Conservation (phyloP, 208 protist species). For the Trichomonas gallinae region DNA sequence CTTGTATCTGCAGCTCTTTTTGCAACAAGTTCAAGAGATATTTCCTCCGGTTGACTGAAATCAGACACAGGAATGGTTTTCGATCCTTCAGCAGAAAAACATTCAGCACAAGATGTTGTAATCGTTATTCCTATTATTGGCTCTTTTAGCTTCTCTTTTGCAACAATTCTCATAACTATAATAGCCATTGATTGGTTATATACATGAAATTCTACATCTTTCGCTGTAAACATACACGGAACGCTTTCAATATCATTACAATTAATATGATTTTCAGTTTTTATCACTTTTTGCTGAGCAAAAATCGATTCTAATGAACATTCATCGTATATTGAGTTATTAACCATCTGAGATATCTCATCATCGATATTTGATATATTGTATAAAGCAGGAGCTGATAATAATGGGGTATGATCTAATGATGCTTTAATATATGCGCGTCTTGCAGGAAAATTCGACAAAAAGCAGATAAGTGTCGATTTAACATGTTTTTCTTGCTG, state of each 20-base stretch:
- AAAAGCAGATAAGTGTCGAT: not conserved
- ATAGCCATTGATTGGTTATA: not conserved
- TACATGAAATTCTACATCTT: not conserved
- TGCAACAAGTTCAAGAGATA: not conserved
- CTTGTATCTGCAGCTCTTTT: not conserved
- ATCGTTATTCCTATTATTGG: not conserved
- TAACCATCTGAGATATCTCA: not conserved
- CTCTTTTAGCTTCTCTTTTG: not conserved
- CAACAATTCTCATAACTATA: not conserved
- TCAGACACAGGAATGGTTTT: not conserved
- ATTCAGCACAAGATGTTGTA: not conserved
- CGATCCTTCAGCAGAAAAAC: not conserved
- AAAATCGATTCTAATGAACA: not conserved
- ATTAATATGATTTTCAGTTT: not conserved
- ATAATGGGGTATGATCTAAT: not conserved
- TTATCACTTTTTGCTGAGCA: not conserved
- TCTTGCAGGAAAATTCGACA: not conserved
- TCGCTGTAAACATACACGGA: not conserved
- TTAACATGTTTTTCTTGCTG: not conserved
- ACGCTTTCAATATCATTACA: not conserved
- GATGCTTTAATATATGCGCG: not conserved
- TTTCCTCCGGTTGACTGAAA: not conserved
- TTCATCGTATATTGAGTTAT: not conserved
- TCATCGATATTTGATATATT: not conserved
- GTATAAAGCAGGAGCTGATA: not conserved